These are phyloP conservation scores for Fomitopsis pinicola DNA, from an alignment of 1,284 basidiomycete genomes.

Conservation along the genomic window DNA sequence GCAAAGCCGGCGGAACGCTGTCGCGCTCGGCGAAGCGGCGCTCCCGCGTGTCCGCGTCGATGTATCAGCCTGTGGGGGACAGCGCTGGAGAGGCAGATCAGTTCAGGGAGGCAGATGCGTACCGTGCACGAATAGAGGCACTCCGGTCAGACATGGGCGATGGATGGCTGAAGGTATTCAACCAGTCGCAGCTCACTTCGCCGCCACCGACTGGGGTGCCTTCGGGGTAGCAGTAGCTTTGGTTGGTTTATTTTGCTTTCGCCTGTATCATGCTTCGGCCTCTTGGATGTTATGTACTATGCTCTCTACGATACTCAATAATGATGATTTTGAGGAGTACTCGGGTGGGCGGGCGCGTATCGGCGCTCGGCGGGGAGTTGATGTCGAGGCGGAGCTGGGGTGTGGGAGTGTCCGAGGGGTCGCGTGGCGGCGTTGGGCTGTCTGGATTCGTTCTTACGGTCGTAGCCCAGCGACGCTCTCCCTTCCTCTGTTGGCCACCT, in stretches of 20 bases:
- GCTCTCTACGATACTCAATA: background rate
- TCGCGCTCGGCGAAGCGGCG: conserved; percentile 42
- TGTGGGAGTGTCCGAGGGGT: conserved; percentile 25
- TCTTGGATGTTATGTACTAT: conserved; percentile 1
- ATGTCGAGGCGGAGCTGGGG: background rate
- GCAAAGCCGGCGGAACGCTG: conserved; percentile 22
- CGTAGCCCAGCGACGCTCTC: conserved; percentile 11
- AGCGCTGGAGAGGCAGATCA: conserved; percentile 27
- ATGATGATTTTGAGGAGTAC: background rate
- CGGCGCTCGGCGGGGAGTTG: background rate
- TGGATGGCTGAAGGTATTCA: conserved; percentile 80
- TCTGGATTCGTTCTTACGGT: conserved; percentile 1
- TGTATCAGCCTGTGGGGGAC: conserved; percentile 50
- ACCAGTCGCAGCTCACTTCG: conserved; percentile 48
- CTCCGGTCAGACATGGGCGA: conserved; percentile 84
- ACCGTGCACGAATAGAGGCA: conserved; percentile 75
- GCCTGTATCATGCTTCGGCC: no score
- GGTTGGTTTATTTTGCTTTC: background rate
- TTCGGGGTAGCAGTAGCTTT: conserved; percentile 14
- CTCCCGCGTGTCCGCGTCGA: conserved; percentile 50
- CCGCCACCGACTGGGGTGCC: conserved; percentile 14
- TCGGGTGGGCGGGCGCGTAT: background rate
- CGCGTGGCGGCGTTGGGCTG: conserved; percentile 3
- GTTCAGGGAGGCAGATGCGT: conserved; percentile 57
- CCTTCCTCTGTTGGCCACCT: conserved; percentile 27